Evolutionary conservation across 2,329 filamentous ascomycete genomes (phyloP), one percentile per base, ranked within the genome.

Genomic region (Sphaceloma murrayae): DNA sequence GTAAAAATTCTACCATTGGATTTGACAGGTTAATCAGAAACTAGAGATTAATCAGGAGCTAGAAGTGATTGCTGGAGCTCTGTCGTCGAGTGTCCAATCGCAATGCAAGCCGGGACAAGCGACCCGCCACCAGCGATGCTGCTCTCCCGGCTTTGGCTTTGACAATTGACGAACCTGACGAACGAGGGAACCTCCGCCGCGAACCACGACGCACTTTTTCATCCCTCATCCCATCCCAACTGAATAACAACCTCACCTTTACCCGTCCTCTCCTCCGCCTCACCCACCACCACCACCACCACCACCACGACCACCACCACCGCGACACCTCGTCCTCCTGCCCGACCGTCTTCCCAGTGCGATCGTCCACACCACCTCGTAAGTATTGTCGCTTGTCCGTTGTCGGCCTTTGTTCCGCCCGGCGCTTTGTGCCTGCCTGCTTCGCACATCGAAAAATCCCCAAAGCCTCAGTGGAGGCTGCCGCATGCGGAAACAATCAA

Each of bases 401-500:
- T 40, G 36, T 40, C 36, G 36, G 36, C 14, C 6, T 24, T 24
- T 30, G 36, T 10, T 27, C 24, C 14, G 22, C n/a, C 36, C 11
- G n/a, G 16, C 26, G 27, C 36, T 40, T 40, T 40, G 36, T 40
- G 24, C 21, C 24, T 30, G 19, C 36, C 36, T n/a, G n/a, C n/a
- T n/a, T 40, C 32, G 32, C 18, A 34, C 21, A 9, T 16, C 11
- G 17, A 45, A 39, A 30, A 43, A 39, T 18, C 33, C n/a, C n/a
- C 26, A 17, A 29, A 32, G 11, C 30, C 19, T 45, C 42, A 34
- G 14, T 45, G 31, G 42, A 45, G 8, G 21, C 32, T 45, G 19
- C 42, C 42, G 42, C 30, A 45, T 45, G 7, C 42, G 42, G 42
- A 45, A 32, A 43, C 40, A 45, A 45, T 34, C 21, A 34, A 34